These are phyloP conservation scores for Aspergillus nidulans DNA, from an alignment of 495 filamentous ascomycete genomes.

Conservation along the genomic window DNA sequence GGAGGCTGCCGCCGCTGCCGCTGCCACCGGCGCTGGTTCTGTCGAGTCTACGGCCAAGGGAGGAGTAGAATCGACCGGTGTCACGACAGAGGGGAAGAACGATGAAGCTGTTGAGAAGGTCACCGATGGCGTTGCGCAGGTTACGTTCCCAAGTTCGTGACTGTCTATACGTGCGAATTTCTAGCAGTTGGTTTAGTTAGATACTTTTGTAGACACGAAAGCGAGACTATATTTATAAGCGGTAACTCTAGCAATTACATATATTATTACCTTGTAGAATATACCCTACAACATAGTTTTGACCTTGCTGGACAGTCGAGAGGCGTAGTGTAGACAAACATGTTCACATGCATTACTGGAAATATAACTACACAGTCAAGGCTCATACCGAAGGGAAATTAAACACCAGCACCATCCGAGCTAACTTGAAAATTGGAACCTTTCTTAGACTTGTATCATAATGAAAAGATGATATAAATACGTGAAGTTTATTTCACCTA, in stretches of 20 bases:
- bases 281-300: neutral
- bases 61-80: conserved; percentile 25
- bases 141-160: conserved; percentile 37
- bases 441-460: no score
- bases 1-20: conserved; percentile 41
- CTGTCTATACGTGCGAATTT: neutral
- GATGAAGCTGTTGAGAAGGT: conserved; percentile 37
- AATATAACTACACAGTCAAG: neutral
- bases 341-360: conserved; percentile 19
- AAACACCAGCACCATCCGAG: no score
- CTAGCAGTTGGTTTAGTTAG: neutral
- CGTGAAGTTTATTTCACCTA: neutral
- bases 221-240: neutral
- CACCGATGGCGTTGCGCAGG: conserved; percentile 38
- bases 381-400: no score
- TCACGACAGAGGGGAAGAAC: conserved; percentile 19
- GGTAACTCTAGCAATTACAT: neutral
- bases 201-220: neutral
- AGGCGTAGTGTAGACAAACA: neutral
- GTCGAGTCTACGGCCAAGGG: conserved; percentile 37
- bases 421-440: no score
- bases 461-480: neutral
- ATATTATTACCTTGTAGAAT: neutral
- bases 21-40: conserved; percentile 23
- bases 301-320: neutral